phyloP scores from a whole-genome alignment of 805 yeast species.

The Saccharomycopsis schoenii region DNA sequence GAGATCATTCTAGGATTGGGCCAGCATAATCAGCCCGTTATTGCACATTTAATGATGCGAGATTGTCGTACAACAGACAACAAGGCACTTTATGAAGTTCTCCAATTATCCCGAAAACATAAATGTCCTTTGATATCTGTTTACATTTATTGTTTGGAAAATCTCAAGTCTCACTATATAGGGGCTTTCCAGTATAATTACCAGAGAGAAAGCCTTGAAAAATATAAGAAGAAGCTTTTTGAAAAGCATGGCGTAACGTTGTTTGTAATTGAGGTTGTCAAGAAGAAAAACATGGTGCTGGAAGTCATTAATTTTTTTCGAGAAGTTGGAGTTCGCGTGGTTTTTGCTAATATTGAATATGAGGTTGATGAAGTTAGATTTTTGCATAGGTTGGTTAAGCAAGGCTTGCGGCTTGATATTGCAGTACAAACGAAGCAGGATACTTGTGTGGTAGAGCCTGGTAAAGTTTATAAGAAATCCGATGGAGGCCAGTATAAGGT shows the following conservation, averaged over 20 bases:
- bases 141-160: constrained; percentile 7
- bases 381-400: constrained; percentile 20
- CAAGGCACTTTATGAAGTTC: background rate
- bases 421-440: constrained; percentile 29
- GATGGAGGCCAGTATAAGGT: constrained; percentile 31
- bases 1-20: background rate
- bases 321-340: constrained; percentile 22
- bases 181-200: constrained; percentile 5
- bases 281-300: background rate
- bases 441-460: constrained; percentile 34
- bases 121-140: constrained; percentile 1
- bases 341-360: constrained; percentile 32
- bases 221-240: constrained; percentile 1
- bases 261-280: constrained; percentile 3
- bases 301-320: constrained; percentile 21
- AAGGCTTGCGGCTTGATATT: constrained; percentile 19
- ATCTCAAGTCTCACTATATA: constrained; percentile 4
- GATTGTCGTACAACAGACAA: constrained; percentile 7
- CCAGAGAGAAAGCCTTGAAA: background rate
- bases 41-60: constrained; percentile 6
- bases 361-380: constrained; percentile 37
- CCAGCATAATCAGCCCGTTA: background rate
- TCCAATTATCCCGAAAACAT: background rate
- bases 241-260: background rate
- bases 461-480: constrained; percentile 26